phyloP scores from a whole-genome alignment of 2,329 filamentous ascomycete genomes.

The Penicillium sp. region DNA sequence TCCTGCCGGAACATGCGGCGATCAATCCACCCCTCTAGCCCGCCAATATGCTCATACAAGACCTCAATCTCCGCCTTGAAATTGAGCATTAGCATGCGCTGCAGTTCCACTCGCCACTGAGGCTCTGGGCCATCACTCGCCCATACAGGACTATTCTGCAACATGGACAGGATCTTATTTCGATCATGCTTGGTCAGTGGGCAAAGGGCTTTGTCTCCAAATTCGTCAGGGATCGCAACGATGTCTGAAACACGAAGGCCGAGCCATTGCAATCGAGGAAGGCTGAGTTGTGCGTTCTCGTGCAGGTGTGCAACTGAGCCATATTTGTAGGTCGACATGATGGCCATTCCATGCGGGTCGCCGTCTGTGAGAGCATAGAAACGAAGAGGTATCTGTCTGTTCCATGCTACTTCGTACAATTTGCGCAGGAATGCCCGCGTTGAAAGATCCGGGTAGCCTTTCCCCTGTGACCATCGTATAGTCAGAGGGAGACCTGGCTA shows the following conservation, averaged over 20 bases:
- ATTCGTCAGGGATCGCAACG: constrained; percentile 27
- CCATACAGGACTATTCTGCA: constrained; percentile 48
- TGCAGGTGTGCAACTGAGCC: constrained; percentile 59
- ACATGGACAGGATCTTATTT: constrained; percentile 56
- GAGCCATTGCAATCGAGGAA: constrained; percentile 58
- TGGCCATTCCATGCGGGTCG: constrained; percentile 65
- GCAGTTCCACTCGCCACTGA: constrained; percentile 55
- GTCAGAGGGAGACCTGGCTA: neutral
- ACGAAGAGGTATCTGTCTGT: constrained; percentile 27
- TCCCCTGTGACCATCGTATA: constrained; percentile 47
- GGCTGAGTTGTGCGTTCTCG: constrained; percentile 51
- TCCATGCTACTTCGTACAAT: constrained; percentile 39
- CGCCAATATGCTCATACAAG: constrained; percentile 47
- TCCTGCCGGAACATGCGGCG: constrained; percentile 31
- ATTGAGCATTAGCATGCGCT: constrained; percentile 64
- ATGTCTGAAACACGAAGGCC: constrained; percentile 54
- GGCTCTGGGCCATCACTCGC: constrained; percentile 47
- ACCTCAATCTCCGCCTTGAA: constrained; percentile 65
- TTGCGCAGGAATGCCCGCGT: constrained; percentile 57
- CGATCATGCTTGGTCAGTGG: constrained; percentile 57
- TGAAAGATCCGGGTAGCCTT: constrained; percentile 65
- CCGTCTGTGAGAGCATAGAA: constrained; percentile 61
- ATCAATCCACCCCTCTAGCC: constrained; percentile 49
- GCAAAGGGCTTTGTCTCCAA: constrained; percentile 39
- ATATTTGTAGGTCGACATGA: constrained; percentile 65